These are phyloP conservation scores for Pyrenula aspistea DNA, from an alignment of 495 filamentous ascomycete genomes.

Conservation along the genomic window DNA sequence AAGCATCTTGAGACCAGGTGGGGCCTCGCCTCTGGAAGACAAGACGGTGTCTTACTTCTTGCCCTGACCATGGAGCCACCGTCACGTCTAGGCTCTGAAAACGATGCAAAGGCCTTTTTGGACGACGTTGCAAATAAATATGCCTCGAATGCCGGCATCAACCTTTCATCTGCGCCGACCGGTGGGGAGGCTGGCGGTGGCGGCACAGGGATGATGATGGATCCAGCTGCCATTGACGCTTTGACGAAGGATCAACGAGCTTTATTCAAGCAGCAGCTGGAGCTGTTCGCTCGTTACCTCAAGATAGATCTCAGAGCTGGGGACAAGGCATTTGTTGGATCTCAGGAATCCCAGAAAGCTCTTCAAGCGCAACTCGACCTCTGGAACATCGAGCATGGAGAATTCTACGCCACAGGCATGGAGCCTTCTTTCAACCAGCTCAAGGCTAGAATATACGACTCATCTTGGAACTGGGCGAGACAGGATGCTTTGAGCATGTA, in stretches of 20 bases:
- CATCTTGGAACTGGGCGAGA: conserved; percentile 98
- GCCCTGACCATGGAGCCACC: conserved; percentile 88
- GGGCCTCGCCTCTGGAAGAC: conserved; percentile 77
- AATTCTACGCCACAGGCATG: conserved; percentile 89
- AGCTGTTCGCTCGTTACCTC: conserved; percentile 87
- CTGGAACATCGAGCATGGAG: conserved; percentile 90
- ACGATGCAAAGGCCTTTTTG: conserved; percentile 82
- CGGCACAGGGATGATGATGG: conserved; percentile 93
- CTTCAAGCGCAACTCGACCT: conserved; percentile 89
- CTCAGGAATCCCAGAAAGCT: conserved; percentile 69
- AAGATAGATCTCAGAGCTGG: conserved; percentile 93
- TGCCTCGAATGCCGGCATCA: conserved; percentile 73
- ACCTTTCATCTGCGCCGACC: conserved; percentile 60
- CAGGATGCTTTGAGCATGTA: conserved; percentile 98
- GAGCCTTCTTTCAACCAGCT: conserved; percentile 85
- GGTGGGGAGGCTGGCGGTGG: conserved; percentile 63
- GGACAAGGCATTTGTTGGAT: conserved; percentile 80
- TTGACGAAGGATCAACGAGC: conserved; percentile 91
- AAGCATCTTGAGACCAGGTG: conserved; percentile 93
- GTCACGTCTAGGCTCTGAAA: conserved; percentile 75
- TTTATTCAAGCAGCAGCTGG: conserved; percentile 93
- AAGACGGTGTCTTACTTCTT: conserved; percentile 81
- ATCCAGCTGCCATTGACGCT: conserved; percentile 91
- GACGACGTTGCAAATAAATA: conserved; percentile 86
- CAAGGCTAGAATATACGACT: conserved; percentile 95